Percentiles rank a stretch among this genome's conserved stretches.
Conservation (phyloP, 495 filamentous ascomycete genomes). For the Penicillium lividum region DNA sequence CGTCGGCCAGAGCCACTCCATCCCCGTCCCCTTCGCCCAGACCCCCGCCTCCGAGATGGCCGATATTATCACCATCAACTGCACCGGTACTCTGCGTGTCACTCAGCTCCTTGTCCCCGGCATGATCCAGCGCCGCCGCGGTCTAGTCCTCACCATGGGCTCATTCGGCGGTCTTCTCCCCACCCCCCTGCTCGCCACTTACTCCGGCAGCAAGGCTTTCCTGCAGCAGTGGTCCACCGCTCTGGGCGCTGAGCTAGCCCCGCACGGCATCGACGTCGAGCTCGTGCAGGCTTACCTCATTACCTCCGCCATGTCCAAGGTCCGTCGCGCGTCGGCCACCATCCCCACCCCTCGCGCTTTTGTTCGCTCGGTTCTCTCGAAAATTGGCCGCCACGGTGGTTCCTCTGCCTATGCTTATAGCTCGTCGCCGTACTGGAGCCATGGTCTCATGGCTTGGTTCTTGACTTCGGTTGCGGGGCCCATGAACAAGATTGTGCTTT, state of each 20-base stretch:
- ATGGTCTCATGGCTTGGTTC: slow-evolving; percentile 85
- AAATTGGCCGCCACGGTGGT: slow-evolving; percentile 78
- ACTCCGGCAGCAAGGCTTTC: slow-evolving; percentile 98
- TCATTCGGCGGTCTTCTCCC: slow-evolving; percentile 90
- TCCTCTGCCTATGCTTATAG: slow-evolving; percentile 73
- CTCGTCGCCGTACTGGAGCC: slow-evolving; percentile 90
- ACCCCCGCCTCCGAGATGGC: slow-evolving; percentile 76
- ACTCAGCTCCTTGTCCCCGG: slow-evolving; percentile 83
- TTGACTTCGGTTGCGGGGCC: slow-evolving; percentile 70
- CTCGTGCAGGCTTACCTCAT: slow-evolving; percentile 89
- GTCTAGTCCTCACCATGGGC: slow-evolving; percentile 95
- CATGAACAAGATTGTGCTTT: slow-evolving; percentile 61
- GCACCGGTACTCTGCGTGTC: slow-evolving; percentile 79
- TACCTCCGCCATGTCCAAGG: slow-evolving; percentile 94
- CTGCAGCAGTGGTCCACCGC: slow-evolving; percentile 94
- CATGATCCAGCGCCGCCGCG: slow-evolving; percentile 78
- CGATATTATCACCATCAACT: slow-evolving; percentile 94
- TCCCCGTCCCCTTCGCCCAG: slow-evolving; percentile 84
- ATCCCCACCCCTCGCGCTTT: slow-evolving; percentile 83
- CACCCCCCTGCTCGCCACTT: slow-evolving; percentile 91
- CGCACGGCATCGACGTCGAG: slow-evolving; percentile 78
- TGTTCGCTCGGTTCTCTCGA: slow-evolving; percentile 74
- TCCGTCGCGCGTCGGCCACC: slow-evolving; percentile 70
- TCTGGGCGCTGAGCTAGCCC: slow-evolving; percentile 78
- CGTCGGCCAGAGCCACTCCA: slow-evolving; percentile 89